Evolutionary conservation across 305 asterid species (phyloP), one percentile per base, ranked within the genome.

Genomic region (Ilex paraguariensis): DNA sequence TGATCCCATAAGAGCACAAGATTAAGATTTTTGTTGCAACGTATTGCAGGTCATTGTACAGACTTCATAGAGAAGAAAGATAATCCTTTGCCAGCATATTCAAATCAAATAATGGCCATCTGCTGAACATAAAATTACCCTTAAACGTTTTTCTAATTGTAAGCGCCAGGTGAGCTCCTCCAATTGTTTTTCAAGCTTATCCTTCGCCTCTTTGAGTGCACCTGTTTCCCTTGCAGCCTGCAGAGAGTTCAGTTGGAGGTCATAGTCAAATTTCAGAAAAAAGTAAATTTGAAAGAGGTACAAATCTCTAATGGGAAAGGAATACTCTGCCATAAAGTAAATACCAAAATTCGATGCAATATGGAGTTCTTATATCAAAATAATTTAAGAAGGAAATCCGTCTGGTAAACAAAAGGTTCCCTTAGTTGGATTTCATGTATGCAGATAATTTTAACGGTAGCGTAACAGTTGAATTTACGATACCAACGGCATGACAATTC

Each of bases 201-300:
- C 96, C 82, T 93, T 93, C 59, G 99, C 99, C 84, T 93, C 97
- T 86, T 87, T 88, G 73, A 93, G 95, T 45, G 96, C 97, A 77
- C 99, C 99, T 14, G 99, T 93, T 61, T 93, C 99, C 74, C 96
- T 86, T 57, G 99, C 97, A 79, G 96, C 97, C 97, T 93, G 86
- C 69, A 80, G 30, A 71, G 57, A 57, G 44, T 73, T 57, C 14
- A 71, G 62, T 62, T 14, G 4, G 52, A 46, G 52, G 52, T 46
- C 52, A 46, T 13, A 46, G 5, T 46, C 15, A 46, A 46, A 10
- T 13, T 42, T 46, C n/a, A 3, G 52, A 46, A 7, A 13, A 12
- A 46, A 46, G 52, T 10, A 36, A 36, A 36, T 36, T 5, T 36
- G 42, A 36, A 36, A 36, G 42, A 36, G 42, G 42, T 36, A 4